Evolutionary conservation across 345 rosid species (phyloP).

Genomic region (Nasturtium officinale): DNA sequence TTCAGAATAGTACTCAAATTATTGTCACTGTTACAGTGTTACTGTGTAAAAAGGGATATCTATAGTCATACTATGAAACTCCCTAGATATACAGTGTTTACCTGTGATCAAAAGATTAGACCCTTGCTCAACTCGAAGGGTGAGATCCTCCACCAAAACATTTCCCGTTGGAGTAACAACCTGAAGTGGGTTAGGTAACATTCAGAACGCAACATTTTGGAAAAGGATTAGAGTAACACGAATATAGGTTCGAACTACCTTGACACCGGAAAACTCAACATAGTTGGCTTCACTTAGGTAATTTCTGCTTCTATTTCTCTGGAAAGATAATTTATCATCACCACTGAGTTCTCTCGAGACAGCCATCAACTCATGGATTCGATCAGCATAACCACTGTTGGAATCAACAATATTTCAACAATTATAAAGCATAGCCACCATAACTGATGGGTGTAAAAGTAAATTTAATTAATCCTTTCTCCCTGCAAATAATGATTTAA

Average conservation of each 20-base stretch:
- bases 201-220: slow-evolving; percentile 28
- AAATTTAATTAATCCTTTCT: background rate
- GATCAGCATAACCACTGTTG: slow-evolving; percentile 95
- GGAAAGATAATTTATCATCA: slow-evolving; percentile 62
- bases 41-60: background rate
- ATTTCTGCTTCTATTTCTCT: slow-evolving; percentile 68
- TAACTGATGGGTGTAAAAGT: slow-evolving; percentile 11
- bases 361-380: slow-evolving; percentile 85
- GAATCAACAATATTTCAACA: slow-evolving; percentile 26
- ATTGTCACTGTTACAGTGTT: background rate
- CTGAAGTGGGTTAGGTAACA: slow-evolving; percentile 47
- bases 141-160: slow-evolving; percentile 90
- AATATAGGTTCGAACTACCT: slow-evolving; percentile 57
- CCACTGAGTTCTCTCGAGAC: slow-evolving; percentile 82
- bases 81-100: slow-evolving; percentile 39
- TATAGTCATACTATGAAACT: slow-evolving; percentile 5
- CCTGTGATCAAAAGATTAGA: slow-evolving; percentile 99
- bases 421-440: slow-evolving; percentile 23
- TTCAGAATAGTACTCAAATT: slow-evolving; percentile 12
- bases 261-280: slow-evolving; percentile 90
- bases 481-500: slow-evolving; percentile 4
- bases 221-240: slow-evolving; percentile 10
- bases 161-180: slow-evolving; percentile 96
- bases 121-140: slow-evolving; percentile 83
- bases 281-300: slow-evolving; percentile 86